phyloP scores from a whole-genome alignment of 208 protist species.

The Trypanosoma platydactyli region DNA sequence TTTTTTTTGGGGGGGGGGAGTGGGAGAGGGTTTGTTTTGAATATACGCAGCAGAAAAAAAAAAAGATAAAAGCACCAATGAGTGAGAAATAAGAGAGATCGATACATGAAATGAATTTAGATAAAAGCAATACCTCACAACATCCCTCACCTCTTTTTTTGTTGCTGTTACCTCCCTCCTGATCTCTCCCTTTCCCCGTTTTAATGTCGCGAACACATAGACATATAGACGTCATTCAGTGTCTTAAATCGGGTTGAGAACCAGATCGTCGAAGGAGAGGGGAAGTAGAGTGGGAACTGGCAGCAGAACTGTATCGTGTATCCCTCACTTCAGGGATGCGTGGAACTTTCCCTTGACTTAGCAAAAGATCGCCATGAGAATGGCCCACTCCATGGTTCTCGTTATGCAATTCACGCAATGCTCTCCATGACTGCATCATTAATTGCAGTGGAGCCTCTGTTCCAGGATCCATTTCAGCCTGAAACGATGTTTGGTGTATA shows the following conservation, averaged over 20 bases:
- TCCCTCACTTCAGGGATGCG: neutral
- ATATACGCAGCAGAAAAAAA: too few relatives aligned
- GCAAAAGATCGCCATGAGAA: neutral
- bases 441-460: slow-evolving; percentile 47
- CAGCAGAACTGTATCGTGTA: neutral
- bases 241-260: neutral
- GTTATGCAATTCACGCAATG: slow-evolving; percentile 36
- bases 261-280: slow-evolving; percentile 2
- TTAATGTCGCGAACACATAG: too few relatives aligned
- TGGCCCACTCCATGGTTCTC: slow-evolving; percentile 1
- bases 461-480: slow-evolving; percentile 57
- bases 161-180: too few relatives aligned
- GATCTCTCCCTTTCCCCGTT: too few relatives aligned
- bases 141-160: too few relatives aligned
- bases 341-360: neutral
- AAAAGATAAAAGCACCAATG: too few relatives aligned
- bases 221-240: neutral
- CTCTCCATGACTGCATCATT: slow-evolving; percentile 57
- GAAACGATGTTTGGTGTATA: slow-evolving; percentile 60
- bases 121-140: too few relatives aligned
- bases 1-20: too few relatives aligned
- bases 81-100: too few relatives aligned
- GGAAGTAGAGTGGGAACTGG: slow-evolving; percentile 6
- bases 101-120: too few relatives aligned
- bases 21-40: too few relatives aligned